Conservation (phyloP, 225 moss, liverwort and hornwort genomes). For the Pleurozium schreberi region DNA sequence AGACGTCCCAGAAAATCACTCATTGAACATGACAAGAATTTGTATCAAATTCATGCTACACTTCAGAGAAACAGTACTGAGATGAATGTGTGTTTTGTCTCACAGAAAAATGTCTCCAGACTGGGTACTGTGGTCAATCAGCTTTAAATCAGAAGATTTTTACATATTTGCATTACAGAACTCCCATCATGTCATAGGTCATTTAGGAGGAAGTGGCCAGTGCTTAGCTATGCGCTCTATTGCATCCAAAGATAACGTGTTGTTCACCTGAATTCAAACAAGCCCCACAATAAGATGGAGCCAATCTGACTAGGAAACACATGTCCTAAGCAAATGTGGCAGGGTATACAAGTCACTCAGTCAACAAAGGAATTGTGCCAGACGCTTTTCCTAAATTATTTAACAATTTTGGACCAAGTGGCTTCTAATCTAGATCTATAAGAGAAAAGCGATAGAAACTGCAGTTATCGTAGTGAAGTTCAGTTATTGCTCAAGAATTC, state of each 20-base stretch:
- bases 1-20: background rate
- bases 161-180: slow-evolving; percentile 13
- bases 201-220: slow-evolving; percentile 40
- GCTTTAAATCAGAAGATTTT: background rate
- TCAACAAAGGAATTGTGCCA: background rate
- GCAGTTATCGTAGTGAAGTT: background rate
- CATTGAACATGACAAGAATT: background rate
- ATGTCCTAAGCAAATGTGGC: background rate
- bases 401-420: background rate
- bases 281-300: background rate
- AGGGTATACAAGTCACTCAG: background rate
- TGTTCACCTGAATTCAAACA: slow-evolving; percentile 36
- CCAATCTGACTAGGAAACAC: background rate
- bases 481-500: background rate
- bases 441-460: background rate
- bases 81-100: background rate
- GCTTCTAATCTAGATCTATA: background rate
- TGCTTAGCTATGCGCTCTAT: slow-evolving; percentile 46
- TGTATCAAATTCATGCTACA: background rate
- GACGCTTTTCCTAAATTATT: background rate
- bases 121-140: background rate
- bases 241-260: slow-evolving; percentile 50
- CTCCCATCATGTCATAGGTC: background rate
- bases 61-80: background rate
- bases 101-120: background rate